Evolutionary conservation across 1,284 basidiomycete genomes (phyloP), one percentile per base, ranked within the genome.

Genomic region (Heterobasidion parviporum): DNA sequence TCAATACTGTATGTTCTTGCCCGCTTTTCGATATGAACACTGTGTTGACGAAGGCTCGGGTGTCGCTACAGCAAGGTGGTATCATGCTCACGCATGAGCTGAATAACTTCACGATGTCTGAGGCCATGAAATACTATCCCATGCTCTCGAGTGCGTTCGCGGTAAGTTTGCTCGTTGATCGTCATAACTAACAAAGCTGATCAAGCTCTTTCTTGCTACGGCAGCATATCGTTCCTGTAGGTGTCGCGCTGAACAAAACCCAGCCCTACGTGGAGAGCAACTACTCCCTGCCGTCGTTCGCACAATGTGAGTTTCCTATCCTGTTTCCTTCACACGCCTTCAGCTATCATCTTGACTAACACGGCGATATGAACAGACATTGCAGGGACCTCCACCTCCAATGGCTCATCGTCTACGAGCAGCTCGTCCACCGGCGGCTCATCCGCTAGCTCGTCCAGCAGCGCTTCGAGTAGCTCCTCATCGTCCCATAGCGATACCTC

Each of bases 51-150:
- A 26, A 3, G 5, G 26, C 5, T 26, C 26, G 26, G 26, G 26
- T 26, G 26, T 26, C 26, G 14, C 10, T 6, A 52, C 20, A 79
- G 76, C 61, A 43, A 14, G 79, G 79, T 8, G 70, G 74, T 0
- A 80, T 81, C 56, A 74, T 81, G 56, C 64, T 81, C 50, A 72
- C 73, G 6, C 77, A 79, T 52, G 77, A 80, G 53, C 62, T 78
- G 48, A 74, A 77, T 61, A 76, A 76, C 57, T 78, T 70, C 59
- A 80, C 79, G 5, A 79, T 80, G 78, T 60, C 61, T 5, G 70
- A 78, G 60, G 76, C 76, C 1, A 59, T 75, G 32, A 73, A 74
- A 53, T 74, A 66, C 60, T 74, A 77, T 55, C 58, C 66, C 1
- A 63, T 65, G 53, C 64, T 82, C 48, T 73, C 72, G 59, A 53